Evolutionary conservation across 148 eudicot species (phyloP).

Genomic region (Nepenthes mirabilis): DNA sequence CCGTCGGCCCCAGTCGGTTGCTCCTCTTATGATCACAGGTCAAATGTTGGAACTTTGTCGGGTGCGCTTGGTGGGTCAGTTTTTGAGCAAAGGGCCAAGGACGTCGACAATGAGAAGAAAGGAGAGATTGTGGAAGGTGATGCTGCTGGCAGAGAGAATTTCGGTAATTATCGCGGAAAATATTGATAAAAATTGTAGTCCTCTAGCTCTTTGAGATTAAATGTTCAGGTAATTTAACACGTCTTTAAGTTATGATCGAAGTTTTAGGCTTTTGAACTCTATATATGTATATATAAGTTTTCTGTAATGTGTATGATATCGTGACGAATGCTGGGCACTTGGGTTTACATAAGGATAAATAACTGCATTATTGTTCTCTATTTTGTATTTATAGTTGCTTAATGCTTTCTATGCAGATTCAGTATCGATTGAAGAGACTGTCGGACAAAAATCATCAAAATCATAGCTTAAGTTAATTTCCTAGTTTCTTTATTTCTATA

Average conservation of each 20-base stretch:
- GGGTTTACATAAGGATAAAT: too few relatives aligned
- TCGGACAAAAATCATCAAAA: too few relatives aligned
- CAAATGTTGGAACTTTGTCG: conserved; percentile 36
- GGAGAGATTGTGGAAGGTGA: conserved; percentile 41
- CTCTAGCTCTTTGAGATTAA: background rate
- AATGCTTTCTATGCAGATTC: too few relatives aligned
- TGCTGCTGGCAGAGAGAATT: conserved; percentile 22
- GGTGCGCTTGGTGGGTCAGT: conserved; percentile 56
- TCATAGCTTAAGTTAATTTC: too few relatives aligned
- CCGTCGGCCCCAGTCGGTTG: conserved; percentile 79
- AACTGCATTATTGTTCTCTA: too few relatives aligned
- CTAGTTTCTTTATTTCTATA: too few relatives aligned
- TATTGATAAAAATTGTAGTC: background rate
- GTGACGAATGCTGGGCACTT: background rate
- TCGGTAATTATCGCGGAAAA: conserved; percentile 42
- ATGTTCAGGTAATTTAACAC: background rate
- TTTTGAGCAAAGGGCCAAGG: conserved; percentile 46
- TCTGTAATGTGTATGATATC: background rate
- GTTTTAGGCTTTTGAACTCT: background rate
- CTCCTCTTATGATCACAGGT: conserved; percentile 30
- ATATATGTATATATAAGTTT: background rate
- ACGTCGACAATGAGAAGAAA: conserved; percentile 32
- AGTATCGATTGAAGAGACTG: too few relatives aligned
- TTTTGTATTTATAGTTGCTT: too few relatives aligned
- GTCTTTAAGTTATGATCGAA: background rate